Conservation (phyloP, 2,329 filamentous ascomycete species). For the Aspergillus alliaceus region DNA sequence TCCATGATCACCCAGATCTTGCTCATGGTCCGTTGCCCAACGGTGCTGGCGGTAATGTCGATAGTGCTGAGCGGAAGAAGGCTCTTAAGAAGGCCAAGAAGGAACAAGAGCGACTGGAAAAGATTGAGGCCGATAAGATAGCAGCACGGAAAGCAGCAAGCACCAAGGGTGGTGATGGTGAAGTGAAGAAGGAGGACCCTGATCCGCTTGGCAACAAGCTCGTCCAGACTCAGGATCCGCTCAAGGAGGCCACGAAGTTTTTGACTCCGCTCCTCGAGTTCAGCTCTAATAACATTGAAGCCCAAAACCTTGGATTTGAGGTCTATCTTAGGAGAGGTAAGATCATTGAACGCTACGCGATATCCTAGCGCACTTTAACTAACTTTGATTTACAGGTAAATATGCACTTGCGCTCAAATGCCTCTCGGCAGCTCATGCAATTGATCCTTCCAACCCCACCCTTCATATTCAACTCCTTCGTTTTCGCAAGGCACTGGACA, state of each 20-base stretch:
- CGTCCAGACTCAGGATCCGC: slow-evolving; percentile 75
- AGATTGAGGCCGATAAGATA: slow-evolving; percentile 77
- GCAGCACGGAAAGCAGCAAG: slow-evolving; percentile 78
- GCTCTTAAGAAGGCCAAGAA: slow-evolving; percentile 87
- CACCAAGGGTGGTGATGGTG: slow-evolving; percentile 56
- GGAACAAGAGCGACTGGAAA: slow-evolving; percentile 71
- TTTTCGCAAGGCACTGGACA: slow-evolving; percentile 64
- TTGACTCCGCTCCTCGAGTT: slow-evolving; percentile 77
- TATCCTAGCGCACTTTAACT: slow-evolving; percentile 18
- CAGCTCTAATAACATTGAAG: slow-evolving; percentile 76
- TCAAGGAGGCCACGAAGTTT: slow-evolving; percentile 86
- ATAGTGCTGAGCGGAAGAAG: slow-evolving; percentile 74
- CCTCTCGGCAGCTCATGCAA: slow-evolving; percentile 68
- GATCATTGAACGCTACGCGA: slow-evolving; percentile 26
- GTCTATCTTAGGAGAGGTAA: slow-evolving; percentile 81
- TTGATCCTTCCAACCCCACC: slow-evolving; percentile 69
- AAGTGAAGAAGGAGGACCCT: slow-evolving; percentile 81
- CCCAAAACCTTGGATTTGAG: slow-evolving; percentile 84
- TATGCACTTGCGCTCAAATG: slow-evolving; percentile 84
- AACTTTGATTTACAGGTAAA: slow-evolving; percentile 63
- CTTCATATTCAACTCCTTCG: slow-evolving; percentile 73
- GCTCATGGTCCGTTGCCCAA: slow-evolving; percentile 60
- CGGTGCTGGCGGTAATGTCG: slow-evolving; percentile 50
- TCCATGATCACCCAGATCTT: slow-evolving; percentile 72
- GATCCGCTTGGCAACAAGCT: slow-evolving; percentile 83